Conservation (phyloP, 2,329 filamentous ascomycete species). For the Arthrobotrys sinensis region DNA sequence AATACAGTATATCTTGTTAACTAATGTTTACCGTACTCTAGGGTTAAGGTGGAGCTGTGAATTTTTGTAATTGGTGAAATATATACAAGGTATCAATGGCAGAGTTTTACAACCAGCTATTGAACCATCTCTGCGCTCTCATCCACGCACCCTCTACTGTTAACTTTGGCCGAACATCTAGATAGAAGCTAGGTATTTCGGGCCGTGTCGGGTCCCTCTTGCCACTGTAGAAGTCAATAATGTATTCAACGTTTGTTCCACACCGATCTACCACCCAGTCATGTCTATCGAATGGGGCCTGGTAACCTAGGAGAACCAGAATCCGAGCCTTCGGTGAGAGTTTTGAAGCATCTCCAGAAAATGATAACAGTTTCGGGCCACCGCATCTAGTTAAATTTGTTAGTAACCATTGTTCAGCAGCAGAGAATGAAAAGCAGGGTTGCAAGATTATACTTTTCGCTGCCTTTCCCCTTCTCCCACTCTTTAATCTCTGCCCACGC, state of each 20-base stretch:
- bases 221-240: conserved; percentile 98
- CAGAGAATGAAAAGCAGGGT: too few relatives aligned
- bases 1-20: not conserved
- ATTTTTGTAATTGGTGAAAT: not conserved
- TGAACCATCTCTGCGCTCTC: conserved; percentile 70
- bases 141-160: conserved; percentile 79
- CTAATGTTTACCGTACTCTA: not conserved
- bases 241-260: conserved; percentile 87
- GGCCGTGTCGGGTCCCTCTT: conserved; percentile 68
- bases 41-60: not conserved
- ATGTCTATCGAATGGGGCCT: conserved; percentile 92
- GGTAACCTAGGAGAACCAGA: conserved; percentile 87
- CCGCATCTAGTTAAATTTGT: conserved; percentile 71
- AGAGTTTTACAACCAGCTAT: conserved; percentile 34
- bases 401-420: not conserved
- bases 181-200: conserved; percentile 74
- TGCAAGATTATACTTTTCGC: conserved; percentile 71
- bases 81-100: not conserved
- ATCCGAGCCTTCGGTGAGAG: conserved; percentile 87
- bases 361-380: conserved; percentile 86
- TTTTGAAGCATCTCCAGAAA: conserved; percentile 78
- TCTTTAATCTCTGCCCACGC: conserved; percentile 92
- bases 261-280: conserved; percentile 98
- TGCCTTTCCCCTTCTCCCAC: conserved; percentile 80
- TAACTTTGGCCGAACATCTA: conserved; percentile 79